Percentiles rank a stretch among this genome's conserved stretches.
phyloP scores from a whole-genome alignment of 1,284 basidiomycete species.

The Heimioporus retisporus region DNA sequence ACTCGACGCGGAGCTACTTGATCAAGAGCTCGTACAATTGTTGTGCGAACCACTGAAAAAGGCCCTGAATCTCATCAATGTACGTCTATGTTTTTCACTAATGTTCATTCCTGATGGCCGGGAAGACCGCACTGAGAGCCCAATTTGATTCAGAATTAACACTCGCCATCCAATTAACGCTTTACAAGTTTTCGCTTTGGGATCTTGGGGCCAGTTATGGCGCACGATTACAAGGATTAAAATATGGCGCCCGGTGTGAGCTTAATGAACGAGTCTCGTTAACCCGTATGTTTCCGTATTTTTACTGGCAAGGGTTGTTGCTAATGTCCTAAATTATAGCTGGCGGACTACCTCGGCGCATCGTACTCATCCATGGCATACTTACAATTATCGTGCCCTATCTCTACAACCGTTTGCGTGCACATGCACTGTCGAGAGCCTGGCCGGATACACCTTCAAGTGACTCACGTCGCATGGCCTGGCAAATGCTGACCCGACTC shows the following conservation, averaged over 20 bases:
- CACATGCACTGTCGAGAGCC: constrained; percentile 82
- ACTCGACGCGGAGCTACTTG: constrained; percentile 93
- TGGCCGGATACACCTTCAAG: constrained; percentile 93
- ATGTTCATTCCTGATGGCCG: constrained; percentile 20
- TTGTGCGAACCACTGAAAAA: constrained; percentile 87
- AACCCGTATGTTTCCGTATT: constrained; percentile 29
- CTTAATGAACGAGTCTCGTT: constrained; percentile 43
- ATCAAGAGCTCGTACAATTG: constrained; percentile 89
- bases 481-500: constrained; percentile 75
- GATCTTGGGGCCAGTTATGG: constrained; percentile 90
- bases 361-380: constrained; percentile 75
- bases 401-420: constrained; percentile 77
- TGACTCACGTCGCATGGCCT: constrained; percentile 79
- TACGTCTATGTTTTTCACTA: constrained; percentile 49
- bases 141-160: constrained; percentile 87
- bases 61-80: constrained; percentile 78
- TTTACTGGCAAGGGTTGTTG: constrained; percentile 4
- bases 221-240: constrained; percentile 90
- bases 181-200: constrained; percentile 92
- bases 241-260: constrained; percentile 54
- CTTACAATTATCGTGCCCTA: constrained; percentile 88
- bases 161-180: constrained; percentile 78
- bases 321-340: constrained; percentile 51
- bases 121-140: constrained; percentile 68
- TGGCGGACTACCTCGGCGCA: constrained; percentile 68